Evolutionary conservation across 2,329 filamentous ascomycete species (phyloP).

Genomic region (Ilyonectria destructans): DNA sequence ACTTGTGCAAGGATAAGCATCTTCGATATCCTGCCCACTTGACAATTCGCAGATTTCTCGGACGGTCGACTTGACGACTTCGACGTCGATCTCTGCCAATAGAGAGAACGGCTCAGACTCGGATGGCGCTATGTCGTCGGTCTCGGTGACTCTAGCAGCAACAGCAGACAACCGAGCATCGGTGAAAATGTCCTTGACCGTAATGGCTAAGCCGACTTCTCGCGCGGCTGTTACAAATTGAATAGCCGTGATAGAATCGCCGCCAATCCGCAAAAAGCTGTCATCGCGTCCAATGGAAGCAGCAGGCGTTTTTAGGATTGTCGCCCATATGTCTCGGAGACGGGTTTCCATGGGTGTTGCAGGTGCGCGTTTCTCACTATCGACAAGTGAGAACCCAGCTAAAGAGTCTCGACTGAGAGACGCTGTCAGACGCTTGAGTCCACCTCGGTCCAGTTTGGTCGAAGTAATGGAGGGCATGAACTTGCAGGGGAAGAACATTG

Average conservation of each 20-base stretch:
- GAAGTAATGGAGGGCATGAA: slow-evolving; percentile 17
- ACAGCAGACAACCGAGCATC: slow-evolving; percentile 16
- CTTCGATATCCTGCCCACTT: slow-evolving; percentile 41
- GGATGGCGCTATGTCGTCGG: not conserved
- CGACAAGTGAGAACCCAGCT: slow-evolving; percentile 24
- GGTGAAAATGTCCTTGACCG: slow-evolving; percentile 32
- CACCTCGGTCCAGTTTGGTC: slow-evolving; percentile 30
- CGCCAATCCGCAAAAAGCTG: slow-evolving; percentile 15
- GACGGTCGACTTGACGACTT: slow-evolving; percentile 2
- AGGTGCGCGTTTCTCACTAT: slow-evolving; percentile 8
- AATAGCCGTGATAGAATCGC: slow-evolving; percentile 20
- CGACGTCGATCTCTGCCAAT: not conserved
- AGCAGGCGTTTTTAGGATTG: slow-evolving; percentile 47
- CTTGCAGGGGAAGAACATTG: slow-evolving; percentile 27
- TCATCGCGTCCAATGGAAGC: slow-evolving; percentile 36
- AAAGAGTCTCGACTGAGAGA: slow-evolving; percentile 8
- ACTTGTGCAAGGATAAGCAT: slow-evolving; percentile 55
- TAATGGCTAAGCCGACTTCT: slow-evolving; percentile 4
- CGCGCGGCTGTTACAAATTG: slow-evolving; percentile 41
- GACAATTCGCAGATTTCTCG: slow-evolving; percentile 4
- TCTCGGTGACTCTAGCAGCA: not conserved
- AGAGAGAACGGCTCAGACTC: slow-evolving; percentile 5
- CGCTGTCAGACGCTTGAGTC: not conserved
- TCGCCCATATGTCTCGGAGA: slow-evolving; percentile 54
- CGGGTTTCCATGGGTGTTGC: slow-evolving; percentile 11